These are phyloP conservation scores for Metschnikowia gruessii DNA, from an alignment of 805 yeast species.

Conservation along the genomic window DNA sequence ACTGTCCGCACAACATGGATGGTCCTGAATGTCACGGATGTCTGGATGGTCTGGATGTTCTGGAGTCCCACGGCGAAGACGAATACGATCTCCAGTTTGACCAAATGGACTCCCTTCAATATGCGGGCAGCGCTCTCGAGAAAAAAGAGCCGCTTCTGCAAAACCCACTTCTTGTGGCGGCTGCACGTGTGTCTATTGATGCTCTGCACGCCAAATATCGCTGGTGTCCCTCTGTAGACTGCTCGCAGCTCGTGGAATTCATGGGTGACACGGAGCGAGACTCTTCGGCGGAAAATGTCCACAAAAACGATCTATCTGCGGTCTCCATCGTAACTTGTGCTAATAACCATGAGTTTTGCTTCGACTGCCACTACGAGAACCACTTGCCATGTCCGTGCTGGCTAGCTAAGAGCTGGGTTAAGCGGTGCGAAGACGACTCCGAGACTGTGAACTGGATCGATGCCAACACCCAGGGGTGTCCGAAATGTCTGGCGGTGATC, in stretches of 20 bases:
- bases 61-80: constrained; percentile 3
- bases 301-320: constrained; percentile 13
- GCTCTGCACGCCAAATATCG: constrained; percentile 42
- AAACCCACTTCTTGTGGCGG: constrained; percentile 13
- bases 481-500: constrained; percentile 72
- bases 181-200: constrained; percentile 15
- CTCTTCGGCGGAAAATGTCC: constrained; percentile 16
- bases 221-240: constrained; percentile 88
- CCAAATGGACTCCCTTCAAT: neutral
- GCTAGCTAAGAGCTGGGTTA: constrained; percentile 66
- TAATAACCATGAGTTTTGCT: constrained; percentile 72
- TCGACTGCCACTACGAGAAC: constrained; percentile 66
- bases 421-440: constrained; percentile 79
- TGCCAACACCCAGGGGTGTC: constrained; percentile 82
- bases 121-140: neutral
- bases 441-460: constrained; percentile 87
- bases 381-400: constrained; percentile 86
- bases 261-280: constrained; percentile 10
- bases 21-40: no score
- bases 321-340: constrained; percentile 72
- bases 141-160: constrained; percentile 9
- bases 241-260: constrained; percentile 54
- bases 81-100: constrained; percentile 15
- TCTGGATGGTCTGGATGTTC: neutral
- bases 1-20: no score